Base-by-base conservation (phyloP, 331 rosid genomes). In the Malus hybrid region DNA sequence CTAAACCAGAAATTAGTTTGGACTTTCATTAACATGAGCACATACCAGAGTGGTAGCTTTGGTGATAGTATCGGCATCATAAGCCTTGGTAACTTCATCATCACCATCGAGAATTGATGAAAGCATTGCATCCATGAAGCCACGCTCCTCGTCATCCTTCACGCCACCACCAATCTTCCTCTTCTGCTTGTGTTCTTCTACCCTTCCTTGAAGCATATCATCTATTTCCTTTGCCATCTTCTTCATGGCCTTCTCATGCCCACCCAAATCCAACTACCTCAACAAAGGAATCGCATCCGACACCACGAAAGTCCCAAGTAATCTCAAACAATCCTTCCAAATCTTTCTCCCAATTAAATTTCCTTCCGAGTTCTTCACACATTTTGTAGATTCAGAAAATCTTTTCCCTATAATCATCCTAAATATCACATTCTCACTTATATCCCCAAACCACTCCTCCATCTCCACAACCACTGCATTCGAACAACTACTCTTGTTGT, bases 11-110 rank as follows among this genome's bases (percentile, higher is more conserved):
- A 36, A 36, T 36, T 36, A 8, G 10, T 36, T 1, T 36, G 42
- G 2, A 36, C 42, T 36, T 36, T 36, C 10, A 36, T 36, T 50
- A 50, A 56, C 34, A 33, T 33, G 54, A 13, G 22, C 24, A 71
- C 62, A 11, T 73, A 73, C 77, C 77, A 73, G 28, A 44, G 59
- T 16, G 50, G 57, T 62, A 10, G 68, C 67, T 24, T 73, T 73
- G 7, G 1, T 61, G 39, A 73, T 20, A 6, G 68, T 36, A 31
- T 71, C 76, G 14, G 76, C 31, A 18, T 55, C 54, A 20, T 32
- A 55, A 6, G 14, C 56, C 18, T 60, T 9, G 18, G 70, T 10
- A 65, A 65, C 29, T n/a, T 33, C 36, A 33, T 33, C 10, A 20
- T 33, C 70, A 19, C 29, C 70, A 65, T 65, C 70, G 10, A 20